phyloP scores from a whole-genome alignment of 768 basidiomycete genomes.

The Tricholoma flavovirens region DNA sequence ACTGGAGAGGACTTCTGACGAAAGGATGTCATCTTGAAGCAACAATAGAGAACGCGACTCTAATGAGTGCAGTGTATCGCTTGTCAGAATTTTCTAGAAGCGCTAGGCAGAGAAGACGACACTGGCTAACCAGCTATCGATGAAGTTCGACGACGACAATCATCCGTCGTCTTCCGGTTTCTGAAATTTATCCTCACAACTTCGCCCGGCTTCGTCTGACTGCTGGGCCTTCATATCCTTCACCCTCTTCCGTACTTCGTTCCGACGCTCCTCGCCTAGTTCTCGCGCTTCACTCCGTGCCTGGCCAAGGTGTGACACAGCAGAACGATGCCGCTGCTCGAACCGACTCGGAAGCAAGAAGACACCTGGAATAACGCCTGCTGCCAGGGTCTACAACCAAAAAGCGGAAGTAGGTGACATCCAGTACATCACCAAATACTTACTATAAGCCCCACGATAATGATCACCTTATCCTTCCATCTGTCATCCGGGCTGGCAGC shows the following conservation, averaged over 20 bases:
- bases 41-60: too few species aligned
- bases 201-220: neutral
- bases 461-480: slow-evolving; percentile 46
- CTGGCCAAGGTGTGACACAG: slow-evolving; percentile 51
- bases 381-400: slow-evolving; percentile 32
- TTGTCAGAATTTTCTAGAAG: too few species aligned
- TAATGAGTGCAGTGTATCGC: too few species aligned
- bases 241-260: slow-evolving; percentile 45
- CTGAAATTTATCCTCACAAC: neutral
- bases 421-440: slow-evolving; percentile 11
- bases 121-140: too few species aligned
- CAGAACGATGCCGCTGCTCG: slow-evolving; percentile 44
- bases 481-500: slow-evolving; percentile 37
- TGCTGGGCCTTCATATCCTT: slow-evolving; percentile 25
- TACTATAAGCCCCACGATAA: slow-evolving; percentile 45
- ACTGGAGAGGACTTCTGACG: too few species aligned
- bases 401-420: neutral
- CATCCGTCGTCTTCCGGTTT: neutral
- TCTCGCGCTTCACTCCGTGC: slow-evolving; percentile 54
- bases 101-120: too few species aligned
- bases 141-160: neutral
- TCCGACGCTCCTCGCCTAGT: slow-evolving; percentile 47
- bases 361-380: slow-evolving; percentile 39
- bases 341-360: slow-evolving; percentile 29
- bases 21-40: too few species aligned